Evolutionary conservation across 192 early-diverging fungal species (phyloP), one percentile per base, ranked within the genome.

Genomic region (Rhizophagus sp.): DNA sequence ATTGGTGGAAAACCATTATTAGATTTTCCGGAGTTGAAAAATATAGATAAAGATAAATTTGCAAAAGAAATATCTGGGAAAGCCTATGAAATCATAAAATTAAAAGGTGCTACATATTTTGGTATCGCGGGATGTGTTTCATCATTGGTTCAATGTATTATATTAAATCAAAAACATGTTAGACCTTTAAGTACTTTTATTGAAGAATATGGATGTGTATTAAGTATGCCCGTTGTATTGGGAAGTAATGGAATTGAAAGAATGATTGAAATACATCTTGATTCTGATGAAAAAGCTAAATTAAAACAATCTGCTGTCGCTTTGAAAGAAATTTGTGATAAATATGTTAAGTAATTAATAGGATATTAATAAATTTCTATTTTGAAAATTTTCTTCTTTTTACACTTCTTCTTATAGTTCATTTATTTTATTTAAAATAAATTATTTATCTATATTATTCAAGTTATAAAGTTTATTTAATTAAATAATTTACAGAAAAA

Each of bases 91-190:
- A 96, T 96, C 79, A 96, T 96, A 68, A 90, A 93, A 17, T 87
- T 93, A 73, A 96, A 96, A 84, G 95, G 95, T 22, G 91, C 94
- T 5, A 95, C 95, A 0, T 92, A 92, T 85, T 96, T 89, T 81
- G 94, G 95, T 49, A 95, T 96, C 81, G 94, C 91, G 34, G 94
- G 93, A 25, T 94, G 94, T 41, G 91, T 91, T 2, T 90, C 94
- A 1, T 86, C 86, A 8, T 81, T 96, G 41, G 88, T 89, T 62
- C 87, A 94, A 71, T 85, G 87, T 12, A 89, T 96, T 72, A 82
- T 94, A 13, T 83, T 92, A 78, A 91, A 96, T 83, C 89, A 91
- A 39, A 85, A 87, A 72, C 87, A 89, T 62, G 89, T 96, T 13
- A 88, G 90, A 62, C 94, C 94, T 6, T 76, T 96, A 8, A 90